These are phyloP conservation scores for Ogataea degrootiae DNA, from an alignment of 805 yeast species.

Conservation along the genomic window DNA sequence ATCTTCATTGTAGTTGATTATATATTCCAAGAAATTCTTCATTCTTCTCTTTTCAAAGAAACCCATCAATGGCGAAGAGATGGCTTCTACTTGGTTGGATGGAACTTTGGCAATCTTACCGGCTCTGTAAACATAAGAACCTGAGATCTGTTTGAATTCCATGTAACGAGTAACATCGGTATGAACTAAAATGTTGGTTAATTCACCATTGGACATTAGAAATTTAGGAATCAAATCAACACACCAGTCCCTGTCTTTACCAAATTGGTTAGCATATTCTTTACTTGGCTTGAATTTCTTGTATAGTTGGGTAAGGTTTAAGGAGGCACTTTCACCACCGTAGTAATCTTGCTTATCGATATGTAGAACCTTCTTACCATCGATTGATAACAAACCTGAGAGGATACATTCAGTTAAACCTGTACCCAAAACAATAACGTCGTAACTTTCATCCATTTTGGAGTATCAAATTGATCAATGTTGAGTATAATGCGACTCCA, in stretches of 20 bases:
- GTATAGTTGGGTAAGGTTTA: slow-evolving; percentile 69
- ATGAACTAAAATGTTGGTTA: slow-evolving; percentile 90
- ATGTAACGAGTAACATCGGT: slow-evolving; percentile 94
- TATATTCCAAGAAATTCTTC: slow-evolving; percentile 86
- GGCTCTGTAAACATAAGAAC: slow-evolving; percentile 86
- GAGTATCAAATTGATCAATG: too few species aligned
- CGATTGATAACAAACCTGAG: slow-evolving; percentile 92
- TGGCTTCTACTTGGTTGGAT: slow-evolving; percentile 84
- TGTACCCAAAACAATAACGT: slow-evolving; percentile 88
- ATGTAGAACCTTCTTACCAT: slow-evolving; percentile 95
- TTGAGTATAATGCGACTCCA: neutral
- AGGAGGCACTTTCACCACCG: slow-evolving; percentile 89
- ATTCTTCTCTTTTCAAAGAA: slow-evolving; percentile 93
- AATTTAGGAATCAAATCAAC: slow-evolving; percentile 96
- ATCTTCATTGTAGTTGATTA: slow-evolving; percentile 76
- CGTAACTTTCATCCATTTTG: slow-evolving; percentile 90
- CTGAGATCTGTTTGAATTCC: slow-evolving; percentile 95
- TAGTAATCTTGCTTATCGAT: slow-evolving; percentile 95
- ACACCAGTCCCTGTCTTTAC: slow-evolving; percentile 96
- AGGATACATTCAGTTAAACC: slow-evolving; percentile 97
- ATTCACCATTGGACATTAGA: slow-evolving; percentile 95
- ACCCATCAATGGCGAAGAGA: slow-evolving; percentile 90
- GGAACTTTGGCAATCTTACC: slow-evolving; percentile 96
- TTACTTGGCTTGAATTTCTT: slow-evolving; percentile 82
- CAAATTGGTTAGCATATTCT: slow-evolving; percentile 63